phyloP scores from a whole-genome alignment of 2,329 filamentous ascomycete species.

The Penicillium sp. region DNA sequence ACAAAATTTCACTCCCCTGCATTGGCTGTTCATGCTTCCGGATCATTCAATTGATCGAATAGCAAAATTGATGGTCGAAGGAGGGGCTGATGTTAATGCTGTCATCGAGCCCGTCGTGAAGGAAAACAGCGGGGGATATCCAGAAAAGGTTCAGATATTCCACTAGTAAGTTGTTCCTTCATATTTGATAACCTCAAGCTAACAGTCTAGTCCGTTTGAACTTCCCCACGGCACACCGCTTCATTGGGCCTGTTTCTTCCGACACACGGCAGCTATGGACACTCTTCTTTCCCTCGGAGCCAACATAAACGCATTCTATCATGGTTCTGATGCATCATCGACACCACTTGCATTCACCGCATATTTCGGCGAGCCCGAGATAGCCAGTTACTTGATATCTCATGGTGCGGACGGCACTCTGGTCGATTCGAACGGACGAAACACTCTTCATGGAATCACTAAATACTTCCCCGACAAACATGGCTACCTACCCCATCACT shows the following conservation, averaged over 20 bases:
- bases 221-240: conserved; percentile 36
- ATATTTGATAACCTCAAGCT: not conserved
- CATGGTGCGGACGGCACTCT: conserved; percentile 31
- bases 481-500: conserved; percentile 34
- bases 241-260: conserved; percentile 37
- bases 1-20: conserved; percentile 30
- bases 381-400: conserved; percentile 29
- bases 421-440: conserved; percentile 30
- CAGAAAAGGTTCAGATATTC: conserved; percentile 30
- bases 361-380: conserved; percentile 31
- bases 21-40: conserved; percentile 37
- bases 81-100: conserved; percentile 33
- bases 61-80: conserved; percentile 27
- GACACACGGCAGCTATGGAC: conserved; percentile 29
- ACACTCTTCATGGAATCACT: conserved; percentile 34
- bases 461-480: conserved; percentile 33
- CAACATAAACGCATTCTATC: conserved; percentile 33
- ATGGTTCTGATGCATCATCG: conserved; percentile 30
- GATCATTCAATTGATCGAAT: conserved; percentile 24
- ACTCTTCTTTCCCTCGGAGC: conserved; percentile 33
- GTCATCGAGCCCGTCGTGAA: conserved; percentile 27
- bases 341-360: conserved; percentile 32
- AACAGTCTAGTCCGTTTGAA: conserved; percentile 35
- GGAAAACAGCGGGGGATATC: conserved; percentile 28
- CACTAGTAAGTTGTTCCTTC: conserved; percentile 33